Percentiles rank a stretch among this genome's conserved stretches.
phyloP scores from a whole-genome alignment of 257 asterid species.

The Solanum lycopersicoides region DNA sequence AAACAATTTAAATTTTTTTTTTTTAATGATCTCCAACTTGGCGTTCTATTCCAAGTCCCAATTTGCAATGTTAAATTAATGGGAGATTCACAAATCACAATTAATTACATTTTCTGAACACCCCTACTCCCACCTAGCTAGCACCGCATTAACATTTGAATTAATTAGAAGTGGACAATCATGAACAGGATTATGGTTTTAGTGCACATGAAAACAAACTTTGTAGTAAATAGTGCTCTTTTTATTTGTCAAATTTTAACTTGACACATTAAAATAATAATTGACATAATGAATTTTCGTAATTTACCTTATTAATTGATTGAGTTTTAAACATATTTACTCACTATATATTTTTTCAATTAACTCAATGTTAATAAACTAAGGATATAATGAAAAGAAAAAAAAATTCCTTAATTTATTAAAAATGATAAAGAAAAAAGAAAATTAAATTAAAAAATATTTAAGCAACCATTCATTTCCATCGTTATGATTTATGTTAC shows the following conservation, averaged over 20 bases:
- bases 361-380: no score
- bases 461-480: neutral
- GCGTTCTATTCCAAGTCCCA: neutral
- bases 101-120: neutral
- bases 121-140: neutral
- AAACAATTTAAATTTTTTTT: no score
- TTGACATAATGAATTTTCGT: no score
- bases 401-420: no score
- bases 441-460: no score
- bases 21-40: neutral
- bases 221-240: neutral
- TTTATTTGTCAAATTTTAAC: no score
- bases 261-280: no score
- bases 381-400: fast-evolving
- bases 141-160: neutral
- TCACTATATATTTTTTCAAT: no score
- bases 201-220: neutral
- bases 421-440: no score
- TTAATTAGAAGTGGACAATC: neutral
- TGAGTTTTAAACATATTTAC: no score
- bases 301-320: no score
- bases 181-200: neutral
- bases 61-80: neutral
- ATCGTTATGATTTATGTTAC: neutral
- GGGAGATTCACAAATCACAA: neutral